Evolutionary conservation across 345 rosid genomes (phyloP).

Genomic region (Ailanthus altissimus): DNA sequence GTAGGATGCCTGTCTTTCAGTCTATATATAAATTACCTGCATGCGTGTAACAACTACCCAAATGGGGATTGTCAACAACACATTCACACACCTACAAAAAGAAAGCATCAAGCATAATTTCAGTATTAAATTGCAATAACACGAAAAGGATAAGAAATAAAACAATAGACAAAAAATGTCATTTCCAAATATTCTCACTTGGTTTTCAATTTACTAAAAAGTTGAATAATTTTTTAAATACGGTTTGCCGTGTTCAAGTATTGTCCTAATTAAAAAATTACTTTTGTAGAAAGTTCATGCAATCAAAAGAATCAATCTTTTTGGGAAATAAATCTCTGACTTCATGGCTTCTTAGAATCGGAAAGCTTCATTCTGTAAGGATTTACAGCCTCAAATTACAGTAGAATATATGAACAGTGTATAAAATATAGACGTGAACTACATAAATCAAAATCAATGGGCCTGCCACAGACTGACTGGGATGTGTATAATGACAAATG

Average conservation of each 20-base stretch:
- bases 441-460: neutral
- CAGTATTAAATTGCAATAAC: slow-evolving; percentile 20
- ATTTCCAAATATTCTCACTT: neutral
- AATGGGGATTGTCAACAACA: slow-evolving; percentile 88
- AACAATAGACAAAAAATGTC: neutral
- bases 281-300: neutral
- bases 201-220: neutral
- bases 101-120: slow-evolving; percentile 22
- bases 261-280: neutral
- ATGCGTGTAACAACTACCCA: slow-evolving; percentile 98
- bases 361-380: neutral
- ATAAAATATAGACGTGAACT: neutral
- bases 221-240: neutral
- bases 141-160: neutral
- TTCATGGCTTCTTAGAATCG: neutral
- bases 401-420: neutral
- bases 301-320: neutral
- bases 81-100: slow-evolving; percentile 75
- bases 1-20: neutral
- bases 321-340: neutral
- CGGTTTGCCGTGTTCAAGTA: neutral
- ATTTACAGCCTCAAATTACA: neutral
- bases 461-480: neutral
- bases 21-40: slow-evolving; percentile 63
- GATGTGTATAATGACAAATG: neutral